Percentiles rank a stretch among this genome's conserved stretches.
Evolutionary conservation across 257 asterid species (phyloP).

Genomic region (Fraxinus quadrangulata): DNA sequence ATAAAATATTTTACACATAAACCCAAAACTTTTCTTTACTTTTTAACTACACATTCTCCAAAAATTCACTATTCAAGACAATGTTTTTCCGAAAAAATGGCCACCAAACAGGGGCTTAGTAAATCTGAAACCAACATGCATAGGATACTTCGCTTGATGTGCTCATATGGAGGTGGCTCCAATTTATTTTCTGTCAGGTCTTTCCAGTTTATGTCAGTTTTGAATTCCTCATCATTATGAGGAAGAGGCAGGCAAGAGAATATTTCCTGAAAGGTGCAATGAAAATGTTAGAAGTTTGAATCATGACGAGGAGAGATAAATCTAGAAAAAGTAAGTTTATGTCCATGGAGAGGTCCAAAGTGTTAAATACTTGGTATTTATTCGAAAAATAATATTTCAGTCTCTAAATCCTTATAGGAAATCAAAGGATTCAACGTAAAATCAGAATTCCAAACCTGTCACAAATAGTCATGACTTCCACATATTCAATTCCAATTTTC

Average conservation of each 20-base stretch:
- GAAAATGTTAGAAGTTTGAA: slow-evolving; percentile 24
- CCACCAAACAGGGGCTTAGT: not conserved
- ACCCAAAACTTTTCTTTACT: too few species aligned
- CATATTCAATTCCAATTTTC: not conserved
- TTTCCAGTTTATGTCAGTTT: slow-evolving; percentile 74
- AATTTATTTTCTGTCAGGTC: slow-evolving; percentile 44
- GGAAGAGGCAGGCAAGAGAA: slow-evolving; percentile 77
- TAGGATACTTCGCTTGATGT: slow-evolving; percentile 90
- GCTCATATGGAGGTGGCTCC: slow-evolving; percentile 70
- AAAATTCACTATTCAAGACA: too few species aligned
- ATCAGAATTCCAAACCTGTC: not conserved
- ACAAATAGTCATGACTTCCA: not conserved
- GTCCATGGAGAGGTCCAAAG: slow-evolving; percentile 3
- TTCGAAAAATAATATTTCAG: not conserved
- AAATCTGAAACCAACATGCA: slow-evolving; percentile 26
- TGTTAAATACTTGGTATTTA: slow-evolving; percentile 7
- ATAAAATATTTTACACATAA: too few species aligned
- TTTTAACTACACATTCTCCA: too few species aligned
- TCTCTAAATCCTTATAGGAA: not conserved
- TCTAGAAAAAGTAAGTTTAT: slow-evolving; percentile 19
- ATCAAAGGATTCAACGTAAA: not conserved
- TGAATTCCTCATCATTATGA: slow-evolving; percentile 58
- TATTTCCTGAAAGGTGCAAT: slow-evolving; percentile 56
- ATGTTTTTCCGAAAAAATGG: too few species aligned
- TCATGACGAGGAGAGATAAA: slow-evolving; percentile 26